phyloP scores from a whole-genome alignment of 495 filamentous ascomycete genomes.

The Pyrenopolyporus hunteri region DNA sequence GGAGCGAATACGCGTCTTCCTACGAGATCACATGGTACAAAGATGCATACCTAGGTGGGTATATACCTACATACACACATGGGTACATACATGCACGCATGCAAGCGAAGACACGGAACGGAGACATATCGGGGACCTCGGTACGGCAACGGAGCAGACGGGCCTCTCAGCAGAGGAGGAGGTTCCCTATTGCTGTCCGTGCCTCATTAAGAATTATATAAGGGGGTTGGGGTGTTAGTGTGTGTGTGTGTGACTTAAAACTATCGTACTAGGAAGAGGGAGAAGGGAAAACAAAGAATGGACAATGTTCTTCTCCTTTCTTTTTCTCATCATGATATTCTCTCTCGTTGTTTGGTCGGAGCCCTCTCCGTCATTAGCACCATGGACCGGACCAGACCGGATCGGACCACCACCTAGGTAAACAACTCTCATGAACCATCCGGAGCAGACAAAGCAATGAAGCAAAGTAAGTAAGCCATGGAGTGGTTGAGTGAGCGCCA shows the following conservation, averaged over 20 bases:
- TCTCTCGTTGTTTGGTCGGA: constrained; percentile 11
- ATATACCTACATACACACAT: not conserved
- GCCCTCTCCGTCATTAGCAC: constrained; percentile 9
- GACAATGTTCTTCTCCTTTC: not conserved
- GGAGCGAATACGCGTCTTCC: too few relatives aligned
- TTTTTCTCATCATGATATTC: constrained; percentile 17
- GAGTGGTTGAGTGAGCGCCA: not conserved
- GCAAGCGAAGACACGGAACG: not conserved
- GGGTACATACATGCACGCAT: not conserved
- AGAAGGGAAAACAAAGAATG: too few relatives aligned
- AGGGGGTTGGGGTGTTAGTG: not conserved
- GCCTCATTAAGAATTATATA: constrained; percentile 31
- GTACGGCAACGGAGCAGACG: too few relatives aligned
- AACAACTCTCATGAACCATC: not conserved
- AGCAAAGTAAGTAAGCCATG: not conserved
- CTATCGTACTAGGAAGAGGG: constrained; percentile 26
- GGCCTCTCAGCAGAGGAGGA: not conserved
- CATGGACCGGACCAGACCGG: too few relatives aligned
- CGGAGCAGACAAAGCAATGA: not conserved
- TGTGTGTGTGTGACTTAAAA: too few relatives aligned
- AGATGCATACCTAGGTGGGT: not conserved
- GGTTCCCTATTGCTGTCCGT: not conserved
- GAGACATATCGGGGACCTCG: not conserved
- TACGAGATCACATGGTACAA: not conserved
- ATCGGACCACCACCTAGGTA: not conserved